Percentiles rank a stretch among this genome's conserved stretches.
Conservation (phyloP, 2,329 filamentous ascomycete species). For the Aspergillus sergii region DNA sequence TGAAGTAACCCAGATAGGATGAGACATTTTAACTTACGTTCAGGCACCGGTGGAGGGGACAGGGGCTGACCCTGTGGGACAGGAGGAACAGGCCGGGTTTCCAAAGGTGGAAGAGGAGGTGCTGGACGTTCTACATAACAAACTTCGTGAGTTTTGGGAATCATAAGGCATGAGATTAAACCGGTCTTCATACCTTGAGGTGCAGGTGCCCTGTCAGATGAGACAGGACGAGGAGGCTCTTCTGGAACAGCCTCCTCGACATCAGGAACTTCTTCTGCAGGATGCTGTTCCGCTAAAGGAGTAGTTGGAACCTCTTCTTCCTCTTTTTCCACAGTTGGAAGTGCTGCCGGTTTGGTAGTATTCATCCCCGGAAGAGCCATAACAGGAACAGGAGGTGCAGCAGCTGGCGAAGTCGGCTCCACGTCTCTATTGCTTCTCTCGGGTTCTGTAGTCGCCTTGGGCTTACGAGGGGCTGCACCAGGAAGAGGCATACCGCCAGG, state of each 20-base stretch:
- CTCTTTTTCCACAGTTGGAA: constrained; percentile 53
- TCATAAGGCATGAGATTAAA: not conserved
- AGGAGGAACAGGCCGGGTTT: constrained; percentile 42
- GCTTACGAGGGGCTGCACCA: constrained; percentile 47
- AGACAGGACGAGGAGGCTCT: constrained; percentile 34
- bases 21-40: constrained; percentile 55
- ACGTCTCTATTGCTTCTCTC: constrained; percentile 36
- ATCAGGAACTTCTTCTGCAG: constrained; percentile 54
- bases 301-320: constrained; percentile 50
- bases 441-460: constrained; percentile 45
- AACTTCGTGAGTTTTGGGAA: constrained; percentile 4
- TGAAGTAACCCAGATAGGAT: constrained; percentile 18
- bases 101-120: constrained; percentile 46
- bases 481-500: constrained; percentile 61
- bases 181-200: constrained; percentile 54
- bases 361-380: constrained; percentile 72
- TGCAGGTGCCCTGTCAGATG: constrained; percentile 48
- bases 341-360: constrained; percentile 50
- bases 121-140: constrained; percentile 45
- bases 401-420: constrained; percentile 32
- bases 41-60: constrained; percentile 45
- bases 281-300: constrained; percentile 45
- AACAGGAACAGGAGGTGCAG: constrained; percentile 54
- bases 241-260: constrained; percentile 53
- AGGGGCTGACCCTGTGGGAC: constrained; percentile 38